Conservation (phyloP, 768 basidiomycete species). For the Pleurotus cornucopiae region DNA sequence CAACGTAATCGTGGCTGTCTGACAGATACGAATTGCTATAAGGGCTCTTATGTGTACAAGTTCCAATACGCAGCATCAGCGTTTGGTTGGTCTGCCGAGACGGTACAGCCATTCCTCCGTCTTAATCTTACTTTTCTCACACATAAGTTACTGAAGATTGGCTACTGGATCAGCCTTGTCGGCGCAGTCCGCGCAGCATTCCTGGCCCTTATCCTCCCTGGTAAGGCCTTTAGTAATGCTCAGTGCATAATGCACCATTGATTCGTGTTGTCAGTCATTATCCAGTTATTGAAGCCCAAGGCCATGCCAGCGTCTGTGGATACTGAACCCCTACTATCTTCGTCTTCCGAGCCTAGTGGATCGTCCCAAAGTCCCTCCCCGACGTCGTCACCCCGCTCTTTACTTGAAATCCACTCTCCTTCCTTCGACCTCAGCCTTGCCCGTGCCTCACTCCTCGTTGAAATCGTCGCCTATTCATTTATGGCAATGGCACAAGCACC, state of each 20-base stretch:
- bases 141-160: slow-evolving; percentile 39
- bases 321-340: slow-evolving; percentile 25
- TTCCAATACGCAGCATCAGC: slow-evolving; percentile 61
- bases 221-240: slow-evolving; percentile 32
- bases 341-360: slow-evolving; percentile 15
- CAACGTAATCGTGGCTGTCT: not conserved
- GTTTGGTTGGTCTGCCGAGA: slow-evolving; percentile 68
- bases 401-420: slow-evolving; percentile 28
- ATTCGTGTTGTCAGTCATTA: slow-evolving; percentile 34
- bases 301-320: slow-evolving; percentile 19
- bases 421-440: slow-evolving; percentile 70
- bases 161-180: slow-evolving; percentile 63
- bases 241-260: no score
- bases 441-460: slow-evolving; percentile 55
- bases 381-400: not conserved
- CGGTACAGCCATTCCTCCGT: slow-evolving; percentile 31
- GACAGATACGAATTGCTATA: not conserved
- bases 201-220: slow-evolving; percentile 54
- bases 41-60: slow-evolving; percentile 57
- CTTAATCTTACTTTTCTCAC: not conserved
- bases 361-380: slow-evolving; percentile 9
- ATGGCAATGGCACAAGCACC: slow-evolving; percentile 47
- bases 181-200: slow-evolving; percentile 51
- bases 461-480: slow-evolving; percentile 44
- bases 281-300: slow-evolving; percentile 49